Percentiles rank a stretch among this genome's conserved stretches.
These are phyloP conservation scores for Xylaria sp. DNA, from an alignment of 2,329 filamentous ascomycete species.

Conservation along the genomic window DNA sequence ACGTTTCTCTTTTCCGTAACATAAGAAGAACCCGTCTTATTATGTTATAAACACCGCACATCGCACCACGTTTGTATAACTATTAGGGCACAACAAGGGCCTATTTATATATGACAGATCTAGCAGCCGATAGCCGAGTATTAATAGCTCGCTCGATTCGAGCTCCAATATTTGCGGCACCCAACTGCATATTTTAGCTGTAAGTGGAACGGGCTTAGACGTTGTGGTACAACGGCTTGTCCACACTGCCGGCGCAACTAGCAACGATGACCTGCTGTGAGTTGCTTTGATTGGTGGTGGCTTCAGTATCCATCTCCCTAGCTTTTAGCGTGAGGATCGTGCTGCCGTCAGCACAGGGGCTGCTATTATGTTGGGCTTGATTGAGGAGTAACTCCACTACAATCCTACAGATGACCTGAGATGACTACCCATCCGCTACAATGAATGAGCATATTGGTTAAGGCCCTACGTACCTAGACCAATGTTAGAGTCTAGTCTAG, in stretches of 20 bases:
- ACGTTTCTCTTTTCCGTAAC: background rate
- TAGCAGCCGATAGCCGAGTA: slow-evolving; percentile 28
- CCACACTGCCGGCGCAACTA: slow-evolving; percentile 20
- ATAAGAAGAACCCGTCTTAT: background rate
- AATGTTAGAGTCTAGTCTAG: background rate
- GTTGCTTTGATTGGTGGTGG: background rate
- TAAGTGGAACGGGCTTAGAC: slow-evolving; percentile 11
- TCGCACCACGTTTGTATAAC: background rate
- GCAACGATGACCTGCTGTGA: slow-evolving; percentile 1
- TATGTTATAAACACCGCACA: background rate
- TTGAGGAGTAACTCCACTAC: slow-evolving; percentile 16
- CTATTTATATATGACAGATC: background rate
- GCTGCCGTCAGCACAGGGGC: slow-evolving; percentile 14
- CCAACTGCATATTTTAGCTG: slow-evolving; percentile 20
- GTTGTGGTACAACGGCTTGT: slow-evolving; percentile 1
- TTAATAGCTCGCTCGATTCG: slow-evolving; percentile 30
- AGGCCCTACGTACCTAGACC: slow-evolving; percentile 2
- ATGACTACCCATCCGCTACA: background rate
- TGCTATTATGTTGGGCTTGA: slow-evolving; percentile 10
- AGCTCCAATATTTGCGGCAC: slow-evolving; percentile 20
- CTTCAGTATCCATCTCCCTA: slow-evolving; percentile 3
- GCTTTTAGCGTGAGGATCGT: slow-evolving; percentile 17
- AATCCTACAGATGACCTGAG: background rate
- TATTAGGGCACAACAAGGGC: background rate
- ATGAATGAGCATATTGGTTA: background rate